Base-by-base conservation (phyloP, 805 yeast species). In the Cyberlindnera xishuangbannaensis region DNA sequence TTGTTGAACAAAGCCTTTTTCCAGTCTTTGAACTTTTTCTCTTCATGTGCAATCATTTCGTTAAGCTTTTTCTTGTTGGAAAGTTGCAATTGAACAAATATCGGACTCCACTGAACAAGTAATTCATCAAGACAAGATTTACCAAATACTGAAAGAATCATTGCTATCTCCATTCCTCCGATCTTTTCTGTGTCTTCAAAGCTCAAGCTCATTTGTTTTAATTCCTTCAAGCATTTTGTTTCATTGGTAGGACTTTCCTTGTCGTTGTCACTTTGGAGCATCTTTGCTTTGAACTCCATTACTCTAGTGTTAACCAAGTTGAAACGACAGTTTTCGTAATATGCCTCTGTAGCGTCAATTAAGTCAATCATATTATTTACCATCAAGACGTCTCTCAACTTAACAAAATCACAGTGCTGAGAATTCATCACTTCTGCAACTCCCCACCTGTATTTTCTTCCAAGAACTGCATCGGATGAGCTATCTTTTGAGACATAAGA, bases 371-470 rank as follows among this genome's bases (percentile, higher is more conserved):
- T 72, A 56, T 84, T 72, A 15, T 77, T 69, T 16, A 78, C 69
- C 58, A 88, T 65, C 30, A 88, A 61, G 24, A 85, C 58, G 22
- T 76, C 69, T 44, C 84, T 73, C 42, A 88, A 65, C 40, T 66
- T 66, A 18, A 58, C 43, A 50, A 86, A 86, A 54, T 90, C 96
- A 58, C 95, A 84, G 56, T 82, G 87, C 7, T 62, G 56, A 14
- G 70, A 71, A 54, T 85, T 80, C 50, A 83, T 95, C 25, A 84
- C 82, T 51, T 87, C 95, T 11, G 84, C 83, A 15, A 73, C 57
- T 1, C 97, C 97, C 96, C 96, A 88, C 13, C 64, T 68, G 61
- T 86, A 88, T 50, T 70, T 69, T 50, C 95, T 70, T 13, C 92
- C 95, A 42, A 82, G 67, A 18, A 83, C 83, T 5, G 38, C 19